Evolutionary conservation across 805 yeast genomes (phyloP), one percentile per base, ranked within the genome.

Genomic region (Yamadazyma tumulicola): DNA sequence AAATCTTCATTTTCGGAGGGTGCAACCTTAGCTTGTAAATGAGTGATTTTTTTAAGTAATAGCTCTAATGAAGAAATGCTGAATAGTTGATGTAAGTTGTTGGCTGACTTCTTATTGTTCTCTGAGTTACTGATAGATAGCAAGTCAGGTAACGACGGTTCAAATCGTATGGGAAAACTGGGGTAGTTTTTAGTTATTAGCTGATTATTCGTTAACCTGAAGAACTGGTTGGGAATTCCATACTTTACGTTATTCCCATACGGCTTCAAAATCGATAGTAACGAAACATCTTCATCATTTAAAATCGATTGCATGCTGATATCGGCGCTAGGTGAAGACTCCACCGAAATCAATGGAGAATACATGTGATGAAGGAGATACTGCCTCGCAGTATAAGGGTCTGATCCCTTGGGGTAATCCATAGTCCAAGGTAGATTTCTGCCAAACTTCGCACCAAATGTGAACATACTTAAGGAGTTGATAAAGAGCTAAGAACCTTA

Each of bases 161-260:
- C 68, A 47, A 81, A 81, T 31, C 84, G 61, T 20, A 82, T 59
- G 14, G 79, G 76, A 45, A 77, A 77, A 45, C 74, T 73, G 6
- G 74, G 75, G 37, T 72, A 67, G 4, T 59, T 61, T 35, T 66
- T 60, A 13, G 79, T 70, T 25, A 70, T 61, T 28, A 74, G 58
- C 49, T 73, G 80, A 18, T 71, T 65, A 47, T 73, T 79, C 19
- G 73, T 68, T 35, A 75, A 67, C 33, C 67, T 71, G 45, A 72
- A 71, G 18, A 65, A 49, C 43, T 67, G 72, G 45, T 54, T 54
- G 16, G 69, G 54, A 5, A 54, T 46, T 25, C 55, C 51, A 37
- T 74, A 74, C 30, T 61, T 59, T 20, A 75, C 69, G 39, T 57
- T 62, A 45, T 74, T 77, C 5, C 84, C 85, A 51, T 75, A 76